Evolutionary conservation across 192 early-diverging fungal species (phyloP), one percentile per base, ranked within the genome.

Genomic region (Coemansia sp.): DNA sequence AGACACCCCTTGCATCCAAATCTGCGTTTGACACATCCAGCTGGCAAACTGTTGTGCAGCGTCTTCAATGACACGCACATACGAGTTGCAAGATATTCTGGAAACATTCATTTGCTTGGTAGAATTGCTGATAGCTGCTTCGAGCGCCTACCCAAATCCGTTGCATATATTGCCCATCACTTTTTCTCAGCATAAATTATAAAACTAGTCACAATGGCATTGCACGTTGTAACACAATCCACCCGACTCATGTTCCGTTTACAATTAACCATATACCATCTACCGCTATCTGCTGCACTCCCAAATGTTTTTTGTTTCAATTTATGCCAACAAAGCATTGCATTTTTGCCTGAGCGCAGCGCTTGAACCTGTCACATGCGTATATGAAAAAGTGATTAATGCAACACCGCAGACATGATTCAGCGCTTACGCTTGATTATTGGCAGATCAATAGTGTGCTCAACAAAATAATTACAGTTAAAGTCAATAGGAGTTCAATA

Each of bases 161-260:
- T 35, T 45, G 41, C 41, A 45, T 45, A 45, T 45, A 45, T 45
- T 45, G 41, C 32, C 32, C 32, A 35, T 45, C 41, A n/a, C 16
- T 45, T 45, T 41, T 45, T 45, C 14, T 45, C 41, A 45, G 41
- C 41, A 45, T 45, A 45, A 45, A 45, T 45, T 45, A 45, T n/a
- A 1, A 45, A n/a, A 45, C 41, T 45, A 45, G 16, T 45, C 41
- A 45, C 41, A 45, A 45, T 45, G 41, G 41, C 16, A 45, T 11
- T n/a, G 3, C 41, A n/a, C 16, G 12, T 45, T 45, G 11, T 45
- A 45, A 16, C 14, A 16, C 41, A 45, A 16, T 45, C 41, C 41
- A 10, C 11, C 41, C 14, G 10, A 16, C 41, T 45, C 11, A 10
- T 0, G 41, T 45, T 45, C n/a, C 3, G 16, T 45, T 35, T 35